phyloP scores from a whole-genome alignment of 2,329 filamentous ascomycete species.

The Xylariomycetidae sp. region DNA sequence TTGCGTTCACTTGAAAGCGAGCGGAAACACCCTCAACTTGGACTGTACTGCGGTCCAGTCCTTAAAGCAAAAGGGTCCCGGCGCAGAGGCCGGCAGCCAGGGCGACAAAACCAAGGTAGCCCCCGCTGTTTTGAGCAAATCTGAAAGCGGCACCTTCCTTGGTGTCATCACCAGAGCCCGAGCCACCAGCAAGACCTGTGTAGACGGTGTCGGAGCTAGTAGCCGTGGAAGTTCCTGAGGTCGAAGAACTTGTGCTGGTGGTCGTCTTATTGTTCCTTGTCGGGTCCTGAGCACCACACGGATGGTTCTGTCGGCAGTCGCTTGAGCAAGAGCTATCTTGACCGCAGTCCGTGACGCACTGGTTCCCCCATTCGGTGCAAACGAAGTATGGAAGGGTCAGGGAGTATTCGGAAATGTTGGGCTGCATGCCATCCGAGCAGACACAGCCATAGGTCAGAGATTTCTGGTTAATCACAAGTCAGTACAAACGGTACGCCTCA shows the following conservation, averaged over 20 bases:
- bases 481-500: too few relatives aligned
- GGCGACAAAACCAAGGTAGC: constrained; percentile 7
- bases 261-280: constrained; percentile 50
- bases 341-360: constrained; percentile 58
- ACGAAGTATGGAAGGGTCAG: constrained; percentile 73
- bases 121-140: constrained; percentile 6
- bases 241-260: constrained; percentile 33
- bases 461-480: too few relatives aligned
- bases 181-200: constrained; percentile 24
- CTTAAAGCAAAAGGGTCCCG: constrained; percentile 12
- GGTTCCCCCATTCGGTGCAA: constrained; percentile 64
- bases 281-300: constrained; percentile 66
- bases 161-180: neutral
- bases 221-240: constrained; percentile 30
- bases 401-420: constrained; percentile 71
- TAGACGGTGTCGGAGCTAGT: constrained; percentile 32
- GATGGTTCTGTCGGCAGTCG: constrained; percentile 58
- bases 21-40: too few relatives aligned
- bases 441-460: constrained; percentile 65
- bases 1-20: too few relatives aligned
- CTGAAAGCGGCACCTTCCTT: constrained; percentile 1
- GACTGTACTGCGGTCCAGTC: too few relatives aligned
- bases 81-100: constrained; percentile 9
- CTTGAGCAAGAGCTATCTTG: constrained; percentile 51
- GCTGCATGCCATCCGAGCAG: constrained; percentile 59